Evolutionary conservation across 768 basidiomycete species (phyloP).

Genomic region (Suillus cothurnatus): DNA sequence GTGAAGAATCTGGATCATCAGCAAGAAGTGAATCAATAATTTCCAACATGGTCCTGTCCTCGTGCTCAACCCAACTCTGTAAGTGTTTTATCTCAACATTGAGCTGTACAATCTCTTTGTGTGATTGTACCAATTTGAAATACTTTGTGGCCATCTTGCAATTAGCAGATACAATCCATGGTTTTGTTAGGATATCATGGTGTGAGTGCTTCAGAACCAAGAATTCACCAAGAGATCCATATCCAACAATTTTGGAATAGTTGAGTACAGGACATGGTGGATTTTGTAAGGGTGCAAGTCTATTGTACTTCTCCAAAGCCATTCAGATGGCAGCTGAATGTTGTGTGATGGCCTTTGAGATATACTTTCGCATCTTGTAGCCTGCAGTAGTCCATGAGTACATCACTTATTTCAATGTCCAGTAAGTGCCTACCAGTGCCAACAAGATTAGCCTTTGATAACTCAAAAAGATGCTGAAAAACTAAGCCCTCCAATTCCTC

Average conservation of each 20-base stretch:
- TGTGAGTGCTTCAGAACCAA: not conserved
- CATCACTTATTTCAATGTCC: not conserved
- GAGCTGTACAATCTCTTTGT: not conserved
- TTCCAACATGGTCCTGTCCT: not conserved
- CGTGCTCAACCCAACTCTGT: not conserved
- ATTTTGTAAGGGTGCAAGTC: not conserved
- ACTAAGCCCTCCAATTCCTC: conserved; percentile 37
- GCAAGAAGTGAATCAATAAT: not conserved
- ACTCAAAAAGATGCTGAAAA: conserved; percentile 19
- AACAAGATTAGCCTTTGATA: not conserved
- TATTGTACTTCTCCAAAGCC: not conserved
- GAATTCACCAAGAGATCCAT: not conserved
- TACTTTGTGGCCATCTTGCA: not conserved
- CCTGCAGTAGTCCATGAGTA: not conserved
- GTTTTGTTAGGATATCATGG: not conserved
- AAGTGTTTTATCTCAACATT: not conserved
- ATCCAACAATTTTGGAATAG: not conserved
- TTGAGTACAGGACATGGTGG: not conserved
- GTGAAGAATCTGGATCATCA: not conserved
- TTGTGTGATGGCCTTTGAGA: not conserved
- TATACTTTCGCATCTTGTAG: not conserved
- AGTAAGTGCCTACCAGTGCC: not conserved
- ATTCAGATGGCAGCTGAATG: not conserved
- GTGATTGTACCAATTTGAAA: not conserved
- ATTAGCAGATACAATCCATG: not conserved